Evolutionary conservation across 2,329 filamentous ascomycete species (phyloP), one percentile per base, ranked within the genome.

Genomic region (Hypoxylon sp.): DNA sequence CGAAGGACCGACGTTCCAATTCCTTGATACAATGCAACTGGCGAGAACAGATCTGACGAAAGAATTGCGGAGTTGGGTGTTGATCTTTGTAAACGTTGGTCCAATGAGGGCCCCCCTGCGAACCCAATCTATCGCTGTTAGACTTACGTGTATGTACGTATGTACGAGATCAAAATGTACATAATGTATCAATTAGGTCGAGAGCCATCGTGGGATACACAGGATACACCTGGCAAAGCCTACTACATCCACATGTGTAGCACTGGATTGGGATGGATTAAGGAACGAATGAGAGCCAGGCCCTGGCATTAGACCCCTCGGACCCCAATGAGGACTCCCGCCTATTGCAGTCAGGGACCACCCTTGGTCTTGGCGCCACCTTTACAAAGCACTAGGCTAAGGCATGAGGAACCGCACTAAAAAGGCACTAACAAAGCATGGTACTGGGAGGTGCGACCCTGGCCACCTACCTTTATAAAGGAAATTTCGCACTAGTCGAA

Each of bases 231-330:
- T 35, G 37, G 51, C 60, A 32, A 51, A 27, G 24, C 24, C 24
- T 27, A 27, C 24, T 27, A 27, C 24, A 27, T n/a, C n/a, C n/a
- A n/a, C n/a, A 27, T 27, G 17, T 17, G 8, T 21, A 56, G 51
- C 31, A 56, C 24, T 57, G 54, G 32, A 63, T 67, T 58, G 29
- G 39, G 57, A 62, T 57, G 53, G 29, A 42, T 31, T 32, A 13
- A 62, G 53, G 58, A 66, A 60, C 66, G 58, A 69, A 69, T 65
- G 17, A 31, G 44, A 58, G 51, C 57, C 15, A 55, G 44, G 54
- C 60, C 63, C 63, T 69, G 55, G 51, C 63, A 39, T 67, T 68
- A 58, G 57, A 65, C 61, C 65, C 61, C 61, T 56, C 39, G 35
- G 39, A 58, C 55, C 62, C 62, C 50, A 27, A 37, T 53, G 21